Percentiles rank a stretch among this genome's conserved stretches.
These are phyloP conservation scores for Durio zibethinus DNA, from an alignment of 345 rosid species.

Conservation along the genomic window DNA sequence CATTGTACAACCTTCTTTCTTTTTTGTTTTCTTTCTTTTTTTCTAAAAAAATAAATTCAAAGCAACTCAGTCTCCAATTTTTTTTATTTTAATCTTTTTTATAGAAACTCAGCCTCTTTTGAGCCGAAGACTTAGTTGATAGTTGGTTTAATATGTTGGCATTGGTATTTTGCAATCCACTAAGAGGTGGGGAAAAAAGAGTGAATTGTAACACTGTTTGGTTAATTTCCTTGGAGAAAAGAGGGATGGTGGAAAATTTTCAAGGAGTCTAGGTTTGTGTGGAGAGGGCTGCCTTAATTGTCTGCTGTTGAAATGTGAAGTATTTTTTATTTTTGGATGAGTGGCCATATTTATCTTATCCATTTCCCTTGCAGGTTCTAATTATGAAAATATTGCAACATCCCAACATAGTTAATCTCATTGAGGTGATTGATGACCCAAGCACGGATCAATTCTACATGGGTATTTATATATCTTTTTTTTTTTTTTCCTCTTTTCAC, in stretches of 20 bases:
- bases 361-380: slow-evolving; percentile 52
- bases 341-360: neutral
- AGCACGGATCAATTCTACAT: slow-evolving; percentile 93
- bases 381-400: slow-evolving; percentile 95
- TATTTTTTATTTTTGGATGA: neutral
- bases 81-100: neutral
- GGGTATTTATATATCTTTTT: slow-evolving; percentile 51
- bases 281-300: neutral
- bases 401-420: slow-evolving; percentile 94
- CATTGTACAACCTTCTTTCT: neutral
- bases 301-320: neutral
- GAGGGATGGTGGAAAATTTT: neutral
- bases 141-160: neutral
- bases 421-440: slow-evolving; percentile 99
- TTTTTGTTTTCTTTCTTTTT: neutral
- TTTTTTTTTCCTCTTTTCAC: neutral
- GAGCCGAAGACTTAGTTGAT: neutral
- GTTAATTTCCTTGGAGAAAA: neutral
- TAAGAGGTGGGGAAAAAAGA: neutral
- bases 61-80: neutral
- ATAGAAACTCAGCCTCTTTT: neutral
- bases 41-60: neutral
- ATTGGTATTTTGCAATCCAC: neutral
- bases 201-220: neutral
- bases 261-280: neutral